Evolutionary conservation across 2,329 filamentous ascomycete species (phyloP).

Genomic region (Phoma sp.): DNA sequence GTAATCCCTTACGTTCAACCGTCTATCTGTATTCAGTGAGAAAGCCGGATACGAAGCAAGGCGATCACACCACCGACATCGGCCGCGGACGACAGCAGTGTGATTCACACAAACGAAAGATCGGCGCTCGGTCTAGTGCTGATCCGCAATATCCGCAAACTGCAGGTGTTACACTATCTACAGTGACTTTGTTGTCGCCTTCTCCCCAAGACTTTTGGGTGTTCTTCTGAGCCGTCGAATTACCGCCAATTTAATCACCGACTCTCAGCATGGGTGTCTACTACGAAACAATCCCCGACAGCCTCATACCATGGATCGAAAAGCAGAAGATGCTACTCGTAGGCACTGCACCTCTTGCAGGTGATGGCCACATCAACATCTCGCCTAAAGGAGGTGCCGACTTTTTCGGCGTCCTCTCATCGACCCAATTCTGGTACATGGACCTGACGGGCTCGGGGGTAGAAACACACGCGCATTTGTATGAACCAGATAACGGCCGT

Average conservation of each 20-base stretch:
- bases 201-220: not conserved
- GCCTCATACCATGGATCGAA: conserved; percentile 50
- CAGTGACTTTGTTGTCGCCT: not conserved
- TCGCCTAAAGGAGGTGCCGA: conserved; percentile 52
- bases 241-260: not conserved
- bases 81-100: conserved; percentile 18
- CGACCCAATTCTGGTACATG: conserved; percentile 53
- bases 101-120: conserved; percentile 14
- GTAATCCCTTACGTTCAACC: not conserved
- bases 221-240: no score
- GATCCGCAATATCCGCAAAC: no score
- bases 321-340: conserved; percentile 54
- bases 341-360: conserved; percentile 50
- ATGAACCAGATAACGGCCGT: conserved; percentile 50
- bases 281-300: conserved; percentile 51
- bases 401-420: conserved; percentile 50
- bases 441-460: conserved; percentile 52
- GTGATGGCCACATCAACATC: conserved; percentile 53
- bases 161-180: not conserved
- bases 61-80: conserved; percentile 11
- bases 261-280: conserved; percentile 49
- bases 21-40: not conserved
- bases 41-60: not conserved
- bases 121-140: conserved; percentile 8
- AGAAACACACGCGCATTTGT: conserved; percentile 53